A percentile compares a stretch with the other conserved stretches of the same genome.
phyloP scores from a whole-genome alignment of 2,329 filamentous ascomycete genomes.

The Aureobasidium subglaciale region DNA sequence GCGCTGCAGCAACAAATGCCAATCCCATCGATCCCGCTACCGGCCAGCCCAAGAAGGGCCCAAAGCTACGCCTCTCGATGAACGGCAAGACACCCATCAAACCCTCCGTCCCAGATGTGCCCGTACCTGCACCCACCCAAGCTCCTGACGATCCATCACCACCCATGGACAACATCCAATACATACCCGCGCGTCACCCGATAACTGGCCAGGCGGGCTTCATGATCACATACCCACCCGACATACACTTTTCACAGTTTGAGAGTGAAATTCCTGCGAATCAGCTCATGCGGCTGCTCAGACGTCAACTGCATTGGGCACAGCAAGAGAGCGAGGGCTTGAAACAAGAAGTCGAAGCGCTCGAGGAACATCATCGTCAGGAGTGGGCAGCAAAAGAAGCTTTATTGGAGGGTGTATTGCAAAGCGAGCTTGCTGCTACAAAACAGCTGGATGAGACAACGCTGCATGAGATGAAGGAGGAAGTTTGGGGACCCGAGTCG shows the following conservation, averaged over 20 bases:
- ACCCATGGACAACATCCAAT: conserved; percentile 50
- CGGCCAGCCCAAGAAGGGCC: conserved; percentile 31
- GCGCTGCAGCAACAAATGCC: conserved; percentile 60
- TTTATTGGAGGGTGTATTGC: conserved; percentile 66
- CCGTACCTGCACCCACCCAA: conserved; percentile 3
- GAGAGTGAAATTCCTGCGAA: conserved; percentile 61
- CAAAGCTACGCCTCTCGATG: conserved; percentile 35
- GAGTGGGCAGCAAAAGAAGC: conserved; percentile 79
- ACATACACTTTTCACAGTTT: conserved; percentile 55
- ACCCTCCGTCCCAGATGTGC: conserved; percentile 19
- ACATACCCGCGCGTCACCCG: conserved; percentile 52
- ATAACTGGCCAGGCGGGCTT: conserved; percentile 47
- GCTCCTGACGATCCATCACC: conserved; percentile 25
- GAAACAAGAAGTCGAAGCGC: conserved; percentile 55
- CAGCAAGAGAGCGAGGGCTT: conserved; percentile 59
- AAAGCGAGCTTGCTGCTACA: conserved; percentile 54
- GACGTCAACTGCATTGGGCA: conserved; percentile 65
- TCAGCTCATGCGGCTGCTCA: conserved; percentile 56
- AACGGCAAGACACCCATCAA: conserved; percentile 26
- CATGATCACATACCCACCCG: conserved; percentile 47
- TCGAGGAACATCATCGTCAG: conserved; percentile 60
- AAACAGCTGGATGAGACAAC: conserved; percentile 28
- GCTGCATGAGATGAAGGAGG: neutral
- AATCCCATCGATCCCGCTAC: conserved; percentile 52
- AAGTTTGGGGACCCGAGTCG: conserved; percentile 2